Evolutionary conservation across 495 filamentous ascomycete species (phyloP), one percentile per base, ranked within the genome.

Genomic region (Penicillium pulvis): DNA sequence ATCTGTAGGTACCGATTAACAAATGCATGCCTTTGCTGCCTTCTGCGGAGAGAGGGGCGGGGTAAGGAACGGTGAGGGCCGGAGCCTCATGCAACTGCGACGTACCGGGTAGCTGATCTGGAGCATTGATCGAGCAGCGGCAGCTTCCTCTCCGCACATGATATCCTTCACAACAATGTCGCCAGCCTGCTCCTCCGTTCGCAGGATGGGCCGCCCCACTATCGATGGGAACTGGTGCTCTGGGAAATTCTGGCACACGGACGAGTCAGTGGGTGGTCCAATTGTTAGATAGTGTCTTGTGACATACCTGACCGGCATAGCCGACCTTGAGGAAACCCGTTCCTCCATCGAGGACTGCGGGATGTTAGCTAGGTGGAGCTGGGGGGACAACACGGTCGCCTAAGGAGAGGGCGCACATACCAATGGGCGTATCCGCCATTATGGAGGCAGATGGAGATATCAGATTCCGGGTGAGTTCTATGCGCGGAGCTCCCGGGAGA

Each of bases 311-410:
- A 62, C 85, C 92, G 59, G 94, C 95, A 82, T 97, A 98, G 73
- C 94, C 94, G 77, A 96, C 94, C 79, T 99, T 99, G 75, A 98
- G 88, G 85, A 98, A 99, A 75, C 94, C 94, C 70, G 94, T 98
- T 78, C 94, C 94, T 85, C 95, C 95, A 85, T 98, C 94, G 84
- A 98, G 93, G 71, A 98, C 94, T 98, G 72, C 58, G 58, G 58
- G 59, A 47, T 71, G 67, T 71, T 70, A 69, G 65, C 59, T 66
- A 64, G 59, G 67, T 64, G 58, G 60, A 68, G 54, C 69, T 62
- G 59, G 62, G 26, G 46, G 57, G 56, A 59, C 57, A 70, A 60
- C 65, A 65, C 63, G 62, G 61, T 63, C 44, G 60, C 53, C 55
- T 57, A 63, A 57, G 61, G 57, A 52, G 51, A 47, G 58, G 55